Evolutionary conservation across 2,329 filamentous ascomycete species (phyloP).

Genomic region (Hypomyces rosellus): DNA sequence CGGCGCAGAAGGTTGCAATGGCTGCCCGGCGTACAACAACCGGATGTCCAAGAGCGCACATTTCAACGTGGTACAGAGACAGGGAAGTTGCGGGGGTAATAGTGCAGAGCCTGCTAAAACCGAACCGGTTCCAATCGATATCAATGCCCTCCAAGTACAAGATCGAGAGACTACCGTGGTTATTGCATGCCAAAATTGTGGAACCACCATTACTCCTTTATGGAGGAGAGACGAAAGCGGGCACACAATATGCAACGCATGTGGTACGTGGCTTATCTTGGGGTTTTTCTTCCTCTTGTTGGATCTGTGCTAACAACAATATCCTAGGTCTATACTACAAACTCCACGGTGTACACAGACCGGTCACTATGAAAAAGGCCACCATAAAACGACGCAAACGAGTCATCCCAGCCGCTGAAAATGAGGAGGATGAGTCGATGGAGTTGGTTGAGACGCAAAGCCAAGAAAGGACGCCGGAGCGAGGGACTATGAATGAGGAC

Average conservation of each 20-base stretch:
- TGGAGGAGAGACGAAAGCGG: constrained; percentile 93
- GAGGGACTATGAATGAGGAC: constrained; percentile 55
- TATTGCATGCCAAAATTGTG: constrained; percentile 94
- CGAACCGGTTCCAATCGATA: constrained; percentile 27
- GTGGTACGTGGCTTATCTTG: constrained; percentile 56
- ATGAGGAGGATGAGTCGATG: constrained; percentile 44
- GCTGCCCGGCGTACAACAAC: constrained; percentile 97
- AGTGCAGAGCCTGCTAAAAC: constrained; percentile 17
- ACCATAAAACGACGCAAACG: constrained; percentile 95
- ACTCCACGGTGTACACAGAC: constrained; percentile 85
- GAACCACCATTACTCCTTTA: constrained; percentile 89
- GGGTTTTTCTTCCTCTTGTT: neutral
- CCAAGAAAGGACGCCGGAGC: constrained; percentile 36
- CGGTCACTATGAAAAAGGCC: constrained; percentile 97
- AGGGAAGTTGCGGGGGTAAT: constrained; percentile 27
- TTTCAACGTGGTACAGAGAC: constrained; percentile 52
- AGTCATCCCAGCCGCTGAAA: constrained; percentile 71
- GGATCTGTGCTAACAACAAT: constrained; percentile 2
- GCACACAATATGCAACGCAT: constrained; percentile 97
- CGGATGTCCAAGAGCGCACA: constrained; percentile 82
- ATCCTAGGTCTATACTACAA: constrained; percentile 83
- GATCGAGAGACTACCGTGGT: constrained; percentile 40
- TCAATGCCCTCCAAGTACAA: constrained; percentile 28
- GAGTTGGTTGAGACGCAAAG: constrained; percentile 36
- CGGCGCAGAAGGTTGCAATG: constrained; percentile 88